Evolutionary conservation across 768 basidiomycete species (phyloP), one percentile per base, ranked within the genome.

Genomic region (Tubosaeta sp.): DNA sequence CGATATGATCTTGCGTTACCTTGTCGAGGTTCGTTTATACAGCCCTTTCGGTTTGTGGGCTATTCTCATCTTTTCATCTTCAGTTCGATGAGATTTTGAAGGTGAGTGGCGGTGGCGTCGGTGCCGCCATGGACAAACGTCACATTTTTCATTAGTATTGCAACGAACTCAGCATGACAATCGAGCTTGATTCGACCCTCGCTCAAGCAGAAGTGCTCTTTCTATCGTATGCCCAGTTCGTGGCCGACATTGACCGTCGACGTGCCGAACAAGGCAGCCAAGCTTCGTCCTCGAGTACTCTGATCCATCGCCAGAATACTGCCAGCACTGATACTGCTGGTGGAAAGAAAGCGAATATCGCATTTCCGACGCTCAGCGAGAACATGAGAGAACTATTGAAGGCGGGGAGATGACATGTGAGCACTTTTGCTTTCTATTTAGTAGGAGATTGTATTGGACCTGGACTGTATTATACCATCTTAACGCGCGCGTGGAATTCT

Each of bases 161-260:
- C 74, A 95, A 94, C 63, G 91, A 95, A 60, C 82, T 95, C 54
- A 90, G 87, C 70, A 92, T 92, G 86, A 91, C 93, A 46, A 95
- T 99, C 59, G 96, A 98, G 66, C 80, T 98, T n/a, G 88, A 96
- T 66, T 83, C 86, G 1, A 95, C 96, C 18, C 80, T 99, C 9
- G 87, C 92, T 0, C 96, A 98, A 71, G 96, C 95, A 10, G 96
- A 99, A 69, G 94, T 98, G 14, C 78, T 99, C 19, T 98, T 91
- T 77, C 77, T 95, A 2, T 93, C 93, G 1, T 97, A 96, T 73
- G 75, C 84, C 12, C 86, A 90, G 61, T 71, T 96, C 19, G 85
- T 97, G 19, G 87, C 87, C 10, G 93, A 95, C 65, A 82, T 95
- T 59, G 93, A 96, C 66, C 81, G 87, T 31, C 81, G 87, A 55